Evolutionary conservation across 768 basidiomycete genomes (phyloP).

Genomic region (Polyporus arcularius): DNA sequence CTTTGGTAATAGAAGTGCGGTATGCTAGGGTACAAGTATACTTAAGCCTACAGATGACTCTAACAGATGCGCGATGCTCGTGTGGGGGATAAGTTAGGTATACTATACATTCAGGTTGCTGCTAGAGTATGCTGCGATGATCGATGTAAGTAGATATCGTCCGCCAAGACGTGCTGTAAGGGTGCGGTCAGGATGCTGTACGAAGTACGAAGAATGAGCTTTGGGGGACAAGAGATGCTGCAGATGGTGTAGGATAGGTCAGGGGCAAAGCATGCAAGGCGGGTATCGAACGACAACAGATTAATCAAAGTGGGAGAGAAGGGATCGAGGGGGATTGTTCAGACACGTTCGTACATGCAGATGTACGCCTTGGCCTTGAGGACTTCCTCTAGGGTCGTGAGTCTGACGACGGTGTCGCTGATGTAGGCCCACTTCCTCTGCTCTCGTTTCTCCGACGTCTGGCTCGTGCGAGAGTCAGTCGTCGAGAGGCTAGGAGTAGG

Average conservation of each 20-base stretch:
- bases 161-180: background rate
- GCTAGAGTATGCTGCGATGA: constrained; percentile 7
- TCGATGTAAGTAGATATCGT: background rate
- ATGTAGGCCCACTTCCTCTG: constrained; percentile 86
- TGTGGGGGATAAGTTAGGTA: constrained; percentile 21
- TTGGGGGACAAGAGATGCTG: too few species aligned
- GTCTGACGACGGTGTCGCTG: constrained; percentile 84
- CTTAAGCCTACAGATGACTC: constrained; percentile 18
- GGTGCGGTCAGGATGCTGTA: background rate
- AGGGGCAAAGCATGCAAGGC: background rate
- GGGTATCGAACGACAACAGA: background rate
- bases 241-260: too few species aligned
- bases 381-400: constrained; percentile 84
- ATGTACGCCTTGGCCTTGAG: constrained; percentile 90
- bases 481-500: background rate
- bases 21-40: constrained; percentile 11
- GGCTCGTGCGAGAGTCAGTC: constrained; percentile 6
- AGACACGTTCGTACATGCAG: constrained; percentile 87
- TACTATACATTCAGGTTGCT: constrained; percentile 17
- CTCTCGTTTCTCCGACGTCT: constrained; percentile 13
- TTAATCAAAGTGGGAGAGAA: background rate
- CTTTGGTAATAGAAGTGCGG: background rate
- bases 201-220: background rate
- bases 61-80: constrained; percentile 10
- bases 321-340: background rate